phyloP scores from a whole-genome alignment of 2,329 filamentous ascomycete species.

The Clonostachys sp. region DNA sequence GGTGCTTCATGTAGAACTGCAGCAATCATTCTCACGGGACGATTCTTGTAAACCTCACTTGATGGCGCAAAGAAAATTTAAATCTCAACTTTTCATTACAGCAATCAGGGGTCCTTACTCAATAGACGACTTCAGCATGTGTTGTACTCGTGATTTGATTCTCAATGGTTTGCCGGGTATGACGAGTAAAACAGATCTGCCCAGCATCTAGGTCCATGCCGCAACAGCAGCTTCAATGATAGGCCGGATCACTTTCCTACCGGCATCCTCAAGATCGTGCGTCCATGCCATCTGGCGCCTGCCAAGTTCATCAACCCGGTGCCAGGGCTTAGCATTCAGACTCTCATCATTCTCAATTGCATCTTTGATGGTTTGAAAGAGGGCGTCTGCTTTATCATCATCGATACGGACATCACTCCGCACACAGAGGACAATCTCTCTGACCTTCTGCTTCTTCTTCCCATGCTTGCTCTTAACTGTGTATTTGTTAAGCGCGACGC shows the following conservation, averaged over 20 bases:
- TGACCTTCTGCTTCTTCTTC: conserved; percentile 34
- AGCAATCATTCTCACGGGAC: too few species aligned
- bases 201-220: conserved; percentile 15
- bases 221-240: conserved; percentile 37
- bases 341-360: conserved; percentile 32
- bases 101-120: too few species aligned
- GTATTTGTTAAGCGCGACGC: conserved; percentile 38
- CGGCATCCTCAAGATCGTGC: conserved; percentile 24
- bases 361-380: conserved; percentile 29
- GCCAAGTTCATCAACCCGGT: conserved; percentile 30
- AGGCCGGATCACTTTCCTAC: conserved; percentile 35
- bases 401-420: conserved; percentile 37
- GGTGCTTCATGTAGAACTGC: too few species aligned
- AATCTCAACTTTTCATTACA: too few species aligned
- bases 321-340: conserved; percentile 34
- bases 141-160: too few species aligned
- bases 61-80: too few species aligned
- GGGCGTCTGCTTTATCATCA: conserved; percentile 31
- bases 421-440: conserved; percentile 38
- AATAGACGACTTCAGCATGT: too few species aligned
- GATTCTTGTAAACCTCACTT: too few species aligned
- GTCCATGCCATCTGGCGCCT: conserved; percentile 40
- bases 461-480: conserved; percentile 27
- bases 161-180: too few species aligned
- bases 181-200: too few species aligned